Base-by-base conservation (phyloP, 345 rosid genomes). In the Eucalyptus shirleyi region DNA sequence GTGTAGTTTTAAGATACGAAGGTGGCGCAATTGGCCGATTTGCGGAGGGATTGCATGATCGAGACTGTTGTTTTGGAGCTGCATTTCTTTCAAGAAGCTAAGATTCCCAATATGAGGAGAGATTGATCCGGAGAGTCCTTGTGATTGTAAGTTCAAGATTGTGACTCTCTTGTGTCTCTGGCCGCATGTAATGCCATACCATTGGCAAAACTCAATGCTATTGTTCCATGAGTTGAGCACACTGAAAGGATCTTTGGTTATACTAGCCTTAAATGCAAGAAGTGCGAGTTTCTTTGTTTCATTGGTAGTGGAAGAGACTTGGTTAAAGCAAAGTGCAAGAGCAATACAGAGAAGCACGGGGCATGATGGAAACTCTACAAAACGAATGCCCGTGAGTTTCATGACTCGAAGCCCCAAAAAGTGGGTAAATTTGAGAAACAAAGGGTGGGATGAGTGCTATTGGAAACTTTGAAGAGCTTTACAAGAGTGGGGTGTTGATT, bases 11-110 rank as follows among this genome's bases (percentile, higher is more conserved):
- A 50, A 50, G 18, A 5, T 5, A 50, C 1, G 18, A 50, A 50
- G 53, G 18, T 7, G 7, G 3, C 0, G 53, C 53, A 50, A 15
- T 0, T 50, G 18, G 1, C 7, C 53, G 0, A 50, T 50, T 50
- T 50, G 18, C 1, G 18, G 7, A 50, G 53, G 18, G 53, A 50
- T 15, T 50, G 53, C 53, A 50, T 50, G 53, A 15, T 50, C 1
- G 7, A 50, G 53, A 50, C 7, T 50, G 18, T 50, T 50, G 53
- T 50, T 50, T 50, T 15, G 7, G 53, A 50, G 53, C 18, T 0
- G 0, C 53, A 50, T 50, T 50, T 2, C 3, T 3, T 50, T 50
- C 53, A 50, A 50, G 53, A 50, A 50, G 53, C 53, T 50, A 15
- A 50, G 53, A 50, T 50, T 50, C 53, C 53, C 53, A 50, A 50